Percentiles rank a stretch among this genome's conserved stretches.
Evolutionary conservation across 2,329 filamentous ascomycete species (phyloP).

Genomic region (Alternaria tenuissima): DNA sequence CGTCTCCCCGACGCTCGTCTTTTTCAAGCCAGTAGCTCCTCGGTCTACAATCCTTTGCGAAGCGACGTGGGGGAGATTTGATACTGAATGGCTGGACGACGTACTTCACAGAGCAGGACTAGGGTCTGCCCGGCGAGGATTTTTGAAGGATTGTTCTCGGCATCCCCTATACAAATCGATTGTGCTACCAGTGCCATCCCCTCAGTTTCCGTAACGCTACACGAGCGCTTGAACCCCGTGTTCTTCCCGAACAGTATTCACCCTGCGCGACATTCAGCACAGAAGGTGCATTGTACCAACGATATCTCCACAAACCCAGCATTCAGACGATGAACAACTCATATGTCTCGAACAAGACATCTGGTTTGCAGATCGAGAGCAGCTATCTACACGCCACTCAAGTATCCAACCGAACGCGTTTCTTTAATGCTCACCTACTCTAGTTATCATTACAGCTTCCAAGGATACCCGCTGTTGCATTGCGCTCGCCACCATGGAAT

Average conservation of each 20-base stretch:
- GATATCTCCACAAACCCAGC: background rate
- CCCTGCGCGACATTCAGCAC: slow-evolving; percentile 2
- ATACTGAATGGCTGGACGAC: background rate
- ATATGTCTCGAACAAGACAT: background rate
- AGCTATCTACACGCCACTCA: background rate
- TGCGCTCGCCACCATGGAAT: background rate
- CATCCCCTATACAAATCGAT: background rate
- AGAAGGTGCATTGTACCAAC: background rate
- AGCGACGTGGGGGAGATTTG: background rate
- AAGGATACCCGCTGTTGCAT: background rate
- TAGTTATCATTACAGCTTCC: background rate
- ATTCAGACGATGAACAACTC: background rate
- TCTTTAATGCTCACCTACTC: background rate
- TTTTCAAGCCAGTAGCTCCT: background rate
- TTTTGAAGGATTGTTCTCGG: background rate
- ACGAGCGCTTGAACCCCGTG: background rate
- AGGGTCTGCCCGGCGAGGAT: background rate
- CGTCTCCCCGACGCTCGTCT: no score
- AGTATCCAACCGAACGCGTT: background rate
- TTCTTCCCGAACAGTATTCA: slow-evolving; percentile 1
- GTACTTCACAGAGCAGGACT: background rate
- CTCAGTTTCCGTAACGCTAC: background rate
- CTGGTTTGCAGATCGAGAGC: background rate
- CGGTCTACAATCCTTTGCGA: background rate
- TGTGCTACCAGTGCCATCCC: background rate